Conservation (phyloP, 495 filamentous ascomycete genomes). For the Jackrogersella minutella region DNA sequence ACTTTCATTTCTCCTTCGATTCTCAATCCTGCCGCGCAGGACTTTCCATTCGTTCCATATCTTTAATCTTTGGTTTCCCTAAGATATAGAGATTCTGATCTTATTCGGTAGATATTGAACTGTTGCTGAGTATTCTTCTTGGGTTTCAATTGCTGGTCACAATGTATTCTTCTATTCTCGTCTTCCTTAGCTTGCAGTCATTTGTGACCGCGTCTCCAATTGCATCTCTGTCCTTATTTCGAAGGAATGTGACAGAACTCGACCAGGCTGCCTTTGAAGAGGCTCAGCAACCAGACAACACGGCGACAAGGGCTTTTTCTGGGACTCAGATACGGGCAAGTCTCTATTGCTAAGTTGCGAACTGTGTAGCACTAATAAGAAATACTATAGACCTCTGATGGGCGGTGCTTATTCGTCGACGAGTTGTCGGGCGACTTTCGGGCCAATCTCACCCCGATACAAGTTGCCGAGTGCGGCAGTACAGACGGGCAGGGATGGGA, state of each 20-base stretch:
- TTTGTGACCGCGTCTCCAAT: slow-evolving; percentile 31
- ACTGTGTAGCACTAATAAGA: background rate
- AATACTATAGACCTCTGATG: slow-evolving; percentile 55
- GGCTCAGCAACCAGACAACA: slow-evolving; percentile 58
- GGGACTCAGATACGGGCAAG: slow-evolving; percentile 57
- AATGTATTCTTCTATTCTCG: slow-evolving; percentile 17
- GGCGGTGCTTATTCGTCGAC: slow-evolving; percentile 62
- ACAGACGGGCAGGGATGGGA: slow-evolving; percentile 62
- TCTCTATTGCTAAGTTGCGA: background rate
- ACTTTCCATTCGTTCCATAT: slow-evolving; percentile 19
- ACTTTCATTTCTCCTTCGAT: slow-evolving; percentile 11
- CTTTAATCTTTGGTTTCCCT: background rate
- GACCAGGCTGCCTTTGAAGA: slow-evolving; percentile 59
- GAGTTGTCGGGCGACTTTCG: slow-evolving; percentile 65
- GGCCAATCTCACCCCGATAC: slow-evolving; percentile 63
- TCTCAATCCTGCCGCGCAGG: slow-evolving; percentile 30
- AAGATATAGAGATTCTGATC: background rate
- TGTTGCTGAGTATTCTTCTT: background rate
- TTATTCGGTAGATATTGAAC: background rate
- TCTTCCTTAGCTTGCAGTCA: slow-evolving; percentile 14
- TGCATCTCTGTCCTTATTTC: slow-evolving; percentile 14
- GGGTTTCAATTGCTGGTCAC: background rate
- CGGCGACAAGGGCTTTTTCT: slow-evolving; percentile 59
- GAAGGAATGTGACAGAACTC: slow-evolving; percentile 52
- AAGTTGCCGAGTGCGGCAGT: slow-evolving; percentile 57